Base-by-base conservation (phyloP, 805 yeast species). In the Tetrapisispora fleetii region DNA sequence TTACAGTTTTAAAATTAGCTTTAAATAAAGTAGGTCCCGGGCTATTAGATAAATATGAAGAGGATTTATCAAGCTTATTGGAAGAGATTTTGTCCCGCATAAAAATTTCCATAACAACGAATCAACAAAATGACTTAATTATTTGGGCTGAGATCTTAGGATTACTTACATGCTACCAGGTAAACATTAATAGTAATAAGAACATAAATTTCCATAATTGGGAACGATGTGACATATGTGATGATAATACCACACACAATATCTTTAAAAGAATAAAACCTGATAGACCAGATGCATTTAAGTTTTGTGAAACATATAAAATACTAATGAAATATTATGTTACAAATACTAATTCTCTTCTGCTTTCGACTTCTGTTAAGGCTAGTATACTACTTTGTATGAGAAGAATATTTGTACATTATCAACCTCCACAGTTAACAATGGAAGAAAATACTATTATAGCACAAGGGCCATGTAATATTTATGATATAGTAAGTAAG, bases 401-500 rank as follows among this genome's bases (percentile, higher is more conserved):
- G 9, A 72, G 68, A 56, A 74, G 74, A 54, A 57, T 81, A 1
- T 77, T 81, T 49, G 58, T 72, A 3, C 78, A 81, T 40, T 83
- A 61, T 56, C 70, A 75, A 45, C 77, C 83, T 0, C 80, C 80
- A 4, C 57, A 54, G 38, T 57, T 70, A 37, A 56, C 47, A 13
- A 54, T 57, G 33, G 50, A 50, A 1, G 40, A 39, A 11, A 35
- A 28, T 21, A 37, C 1, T 16, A 27, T 48, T 4, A 8, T 27
- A 7, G 37, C 49, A 7, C 21, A 40, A 17, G 49, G 48, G 18
- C 46, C 54, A 2, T 14, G 18, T 14, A 36, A 48, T 21, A 18
- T 49, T 6, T 78, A 77, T 63, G 58, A 57, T 6, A 74, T 77
- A 48, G 50, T 81, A 1, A 58, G 70, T 38, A 50, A 54, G 2